phyloP scores from a whole-genome alignment of 768 basidiomycete genomes.

The Naganishia friedmannii region DNA sequence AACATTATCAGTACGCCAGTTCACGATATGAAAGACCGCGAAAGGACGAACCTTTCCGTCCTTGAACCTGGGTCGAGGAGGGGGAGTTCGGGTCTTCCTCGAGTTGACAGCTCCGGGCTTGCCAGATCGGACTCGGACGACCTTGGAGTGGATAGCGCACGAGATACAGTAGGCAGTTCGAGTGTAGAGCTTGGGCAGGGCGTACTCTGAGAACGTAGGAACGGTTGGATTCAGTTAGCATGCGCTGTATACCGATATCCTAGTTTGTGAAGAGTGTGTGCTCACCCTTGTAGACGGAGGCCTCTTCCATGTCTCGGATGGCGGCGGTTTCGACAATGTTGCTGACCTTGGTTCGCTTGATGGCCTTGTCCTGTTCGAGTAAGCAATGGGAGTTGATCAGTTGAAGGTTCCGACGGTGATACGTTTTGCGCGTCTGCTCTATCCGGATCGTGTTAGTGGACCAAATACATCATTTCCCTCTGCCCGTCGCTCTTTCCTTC shows the following conservation, averaged over 20 bases:
- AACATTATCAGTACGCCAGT: constrained; percentile 9
- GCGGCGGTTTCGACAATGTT: constrained; percentile 99
- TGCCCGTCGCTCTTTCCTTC: not conserved
- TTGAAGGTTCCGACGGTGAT: not conserved
- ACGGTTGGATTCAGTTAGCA: not conserved
- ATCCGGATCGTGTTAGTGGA: not conserved
- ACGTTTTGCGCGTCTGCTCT: not conserved
- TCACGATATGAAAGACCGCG: too few relatives aligned
- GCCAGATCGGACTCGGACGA: constrained; percentile 96
- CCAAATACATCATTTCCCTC: not conserved
- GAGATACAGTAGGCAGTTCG: constrained; percentile 99
- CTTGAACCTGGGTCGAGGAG: constrained; percentile 91
- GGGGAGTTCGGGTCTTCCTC: constrained; percentile 81
- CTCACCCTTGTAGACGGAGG: constrained; percentile 82
- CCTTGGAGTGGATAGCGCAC: constrained; percentile 98
- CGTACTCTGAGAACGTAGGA: constrained; percentile 67
- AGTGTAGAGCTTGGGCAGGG: constrained; percentile 94
- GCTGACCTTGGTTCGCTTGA: constrained; percentile 98
- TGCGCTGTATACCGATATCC: not conserved
- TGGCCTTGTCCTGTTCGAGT: constrained; percentile 81
- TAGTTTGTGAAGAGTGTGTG: constrained; percentile 41
- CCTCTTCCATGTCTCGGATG: constrained; percentile 93
- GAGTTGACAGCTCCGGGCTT: constrained; percentile 70
- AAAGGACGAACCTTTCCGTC: constrained; percentile 54
- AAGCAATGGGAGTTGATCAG: constrained; percentile 6